phyloP scores from a whole-genome alignment of 768 basidiomycete species.

The Termitomyces sp. region DNA sequence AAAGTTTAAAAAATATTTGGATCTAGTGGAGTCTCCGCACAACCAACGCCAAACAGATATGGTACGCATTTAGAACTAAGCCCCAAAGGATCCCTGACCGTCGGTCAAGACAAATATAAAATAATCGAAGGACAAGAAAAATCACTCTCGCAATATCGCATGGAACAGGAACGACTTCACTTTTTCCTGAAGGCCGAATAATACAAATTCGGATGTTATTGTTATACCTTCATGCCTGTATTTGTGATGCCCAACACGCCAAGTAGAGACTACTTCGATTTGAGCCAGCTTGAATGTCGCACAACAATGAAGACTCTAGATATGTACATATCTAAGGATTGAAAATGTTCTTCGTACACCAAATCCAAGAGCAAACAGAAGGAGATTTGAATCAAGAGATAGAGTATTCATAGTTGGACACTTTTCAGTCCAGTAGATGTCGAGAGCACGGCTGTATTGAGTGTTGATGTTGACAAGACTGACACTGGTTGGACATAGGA shows the following conservation, averaged over 20 bases:
- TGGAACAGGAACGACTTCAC: not conserved
- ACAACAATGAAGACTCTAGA: not conserved
- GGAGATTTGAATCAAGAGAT: not conserved
- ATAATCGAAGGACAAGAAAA: not conserved
- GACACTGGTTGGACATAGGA: not conserved
- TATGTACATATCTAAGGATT: not conserved
- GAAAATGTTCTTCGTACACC: not conserved
- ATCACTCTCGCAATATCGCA: not conserved
- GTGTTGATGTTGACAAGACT: not conserved
- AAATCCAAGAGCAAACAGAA: not conserved
- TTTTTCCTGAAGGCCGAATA: not conserved
- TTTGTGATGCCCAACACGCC: not conserved
- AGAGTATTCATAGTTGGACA: not conserved
- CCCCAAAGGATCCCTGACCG: not conserved
- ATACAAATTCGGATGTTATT: no score
- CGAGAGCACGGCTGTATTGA: not conserved
- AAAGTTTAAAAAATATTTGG: not conserved
- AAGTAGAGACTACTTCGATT: not conserved
- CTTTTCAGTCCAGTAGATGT: no score
- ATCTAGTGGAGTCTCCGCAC: not conserved
- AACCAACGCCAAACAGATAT: not conserved
- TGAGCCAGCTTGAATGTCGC: not conserved
- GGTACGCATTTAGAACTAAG: not conserved
- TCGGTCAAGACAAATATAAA: not conserved
- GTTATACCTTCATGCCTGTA: not conserved